A percentile compares a stretch with the other conserved stretches of the same genome.
Conservation (phyloP, 2,329 filamentous ascomycete genomes). For the Mariannaea sp. region DNA sequence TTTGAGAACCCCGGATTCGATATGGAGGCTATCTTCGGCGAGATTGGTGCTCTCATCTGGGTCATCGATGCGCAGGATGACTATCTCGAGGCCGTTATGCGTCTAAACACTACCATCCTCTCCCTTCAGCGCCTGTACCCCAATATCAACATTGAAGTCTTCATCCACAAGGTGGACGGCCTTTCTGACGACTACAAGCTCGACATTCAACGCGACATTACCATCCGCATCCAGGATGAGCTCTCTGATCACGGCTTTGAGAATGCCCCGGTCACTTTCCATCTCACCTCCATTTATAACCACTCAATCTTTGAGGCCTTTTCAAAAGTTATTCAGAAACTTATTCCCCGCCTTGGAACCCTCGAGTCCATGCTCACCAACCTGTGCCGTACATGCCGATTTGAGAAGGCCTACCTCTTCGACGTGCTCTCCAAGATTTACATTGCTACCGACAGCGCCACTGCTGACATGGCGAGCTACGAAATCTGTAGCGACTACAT, state of each 20-base stretch:
- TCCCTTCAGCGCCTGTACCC: conserved; percentile 88
- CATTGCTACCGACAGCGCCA: conserved; percentile 92
- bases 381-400: conserved; percentile 88
- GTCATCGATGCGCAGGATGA: conserved; percentile 99
- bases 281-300: conserved; percentile 97
- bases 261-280: conserved; percentile 91
- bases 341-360: conserved; percentile 90
- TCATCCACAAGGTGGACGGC: conserved; percentile 99
- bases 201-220: conserved; percentile 95
- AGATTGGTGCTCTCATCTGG: conserved; percentile 94
- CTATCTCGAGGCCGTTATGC: conserved; percentile 87
- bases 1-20: conserved; percentile 90
- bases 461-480: conserved; percentile 93
- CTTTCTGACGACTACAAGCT: conserved; percentile 95
- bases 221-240: conserved; percentile 94
- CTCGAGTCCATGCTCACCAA: conserved; percentile 94
- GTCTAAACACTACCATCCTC: conserved; percentile 86
- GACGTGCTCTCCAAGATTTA: conserved; percentile 98
- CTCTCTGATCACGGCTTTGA: conserved; percentile 91
- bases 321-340: conserved; percentile 96
- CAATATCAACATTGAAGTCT: conserved; percentile 95
- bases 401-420: conserved; percentile 98
- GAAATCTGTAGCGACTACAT: conserved; percentile 99
- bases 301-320: conserved; percentile 98
- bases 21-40: conserved; percentile 90